These are phyloP conservation scores for Hypsizygus ulmarius DNA, from an alignment of 1,284 basidiomycete species.

Conservation along the genomic window DNA sequence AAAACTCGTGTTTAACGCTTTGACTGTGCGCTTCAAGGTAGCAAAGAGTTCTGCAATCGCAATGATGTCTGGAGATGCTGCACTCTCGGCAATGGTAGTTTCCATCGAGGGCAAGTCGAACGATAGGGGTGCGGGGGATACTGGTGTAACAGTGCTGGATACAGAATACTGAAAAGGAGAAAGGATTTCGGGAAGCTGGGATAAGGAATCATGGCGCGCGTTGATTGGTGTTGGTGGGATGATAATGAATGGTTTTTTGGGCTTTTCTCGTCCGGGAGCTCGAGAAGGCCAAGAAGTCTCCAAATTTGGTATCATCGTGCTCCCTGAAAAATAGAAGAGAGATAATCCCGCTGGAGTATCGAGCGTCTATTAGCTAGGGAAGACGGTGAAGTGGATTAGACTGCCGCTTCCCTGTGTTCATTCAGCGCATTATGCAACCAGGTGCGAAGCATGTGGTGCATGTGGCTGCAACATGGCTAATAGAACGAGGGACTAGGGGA, in stretches of 20 bases:
- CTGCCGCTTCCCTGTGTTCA: too few relatives aligned
- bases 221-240: slow-evolving; percentile 18
- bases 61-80: slow-evolving; percentile 29
- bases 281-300: slow-evolving; percentile 1
- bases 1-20: slow-evolving; percentile 39
- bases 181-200: neutral
- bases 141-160: slow-evolving; percentile 6
- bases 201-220: neutral
- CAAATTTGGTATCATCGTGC: slow-evolving; percentile 6
- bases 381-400: too few relatives aligned
- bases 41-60: slow-evolving; percentile 41
- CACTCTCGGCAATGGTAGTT: neutral
- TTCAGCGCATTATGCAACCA: too few relatives aligned
- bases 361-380: too few relatives aligned
- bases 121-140: neutral
- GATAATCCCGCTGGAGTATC: too few relatives aligned
- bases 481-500: too few relatives aligned
- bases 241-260: slow-evolving; percentile 20
- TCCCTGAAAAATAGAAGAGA: too few relatives aligned
- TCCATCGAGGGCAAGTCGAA: slow-evolving; percentile 1
- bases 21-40: slow-evolving; percentile 42
- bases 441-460: too few relatives aligned
- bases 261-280: slow-evolving; percentile 10
- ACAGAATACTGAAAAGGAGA: neutral
- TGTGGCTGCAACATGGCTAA: too few relatives aligned